Conservation (phyloP, 805 yeast genomes). For the Saccharomycopsis microspora region DNA sequence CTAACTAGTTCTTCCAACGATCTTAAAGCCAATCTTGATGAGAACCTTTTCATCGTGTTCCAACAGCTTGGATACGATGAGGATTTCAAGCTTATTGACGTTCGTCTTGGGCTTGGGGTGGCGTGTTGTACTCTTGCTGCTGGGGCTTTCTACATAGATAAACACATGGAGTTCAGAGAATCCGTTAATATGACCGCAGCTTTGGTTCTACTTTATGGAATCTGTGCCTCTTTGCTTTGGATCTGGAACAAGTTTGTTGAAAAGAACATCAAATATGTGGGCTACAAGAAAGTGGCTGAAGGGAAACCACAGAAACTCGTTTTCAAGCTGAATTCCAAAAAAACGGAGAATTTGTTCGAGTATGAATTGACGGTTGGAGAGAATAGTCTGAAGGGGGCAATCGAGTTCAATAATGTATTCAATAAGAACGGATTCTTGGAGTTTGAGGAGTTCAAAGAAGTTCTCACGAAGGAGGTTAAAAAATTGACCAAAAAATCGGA, state of each 20-base stretch:
- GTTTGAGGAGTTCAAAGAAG: slow-evolving; percentile 23
- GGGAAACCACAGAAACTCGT: slow-evolving; percentile 20
- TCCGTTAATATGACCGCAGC: slow-evolving; percentile 25
- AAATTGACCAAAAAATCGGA: slow-evolving; percentile 7
- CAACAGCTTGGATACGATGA: slow-evolving; percentile 35
- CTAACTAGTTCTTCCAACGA: slow-evolving; percentile 28
- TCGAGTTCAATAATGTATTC: slow-evolving; percentile 33
- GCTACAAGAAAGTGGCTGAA: slow-evolving; percentile 19
- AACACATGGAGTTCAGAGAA: slow-evolving; percentile 34
- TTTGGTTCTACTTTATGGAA: slow-evolving; percentile 28
- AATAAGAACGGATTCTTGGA: slow-evolving; percentile 36
- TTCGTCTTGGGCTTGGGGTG: slow-evolving; percentile 38
- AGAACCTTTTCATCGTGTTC: slow-evolving; percentile 30
- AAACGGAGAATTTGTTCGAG: slow-evolving; percentile 33
- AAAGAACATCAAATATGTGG: slow-evolving; percentile 37
- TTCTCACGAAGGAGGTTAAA: slow-evolving; percentile 19
- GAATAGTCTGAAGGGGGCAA: slow-evolving; percentile 14
- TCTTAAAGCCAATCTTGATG: slow-evolving; percentile 39
- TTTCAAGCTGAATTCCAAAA: slow-evolving; percentile 28
- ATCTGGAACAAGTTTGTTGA: slow-evolving; percentile 25
- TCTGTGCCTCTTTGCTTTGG: slow-evolving; percentile 26
- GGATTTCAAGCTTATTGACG: slow-evolving; percentile 33
- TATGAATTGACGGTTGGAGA: slow-evolving; percentile 22
- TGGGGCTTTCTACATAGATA: slow-evolving; percentile 35
- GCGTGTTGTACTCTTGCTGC: slow-evolving; percentile 36